These are phyloP conservation scores for Berkeleyomyces basicola DNA, from an alignment of 2,329 filamentous ascomycete species.

Conservation along the genomic window DNA sequence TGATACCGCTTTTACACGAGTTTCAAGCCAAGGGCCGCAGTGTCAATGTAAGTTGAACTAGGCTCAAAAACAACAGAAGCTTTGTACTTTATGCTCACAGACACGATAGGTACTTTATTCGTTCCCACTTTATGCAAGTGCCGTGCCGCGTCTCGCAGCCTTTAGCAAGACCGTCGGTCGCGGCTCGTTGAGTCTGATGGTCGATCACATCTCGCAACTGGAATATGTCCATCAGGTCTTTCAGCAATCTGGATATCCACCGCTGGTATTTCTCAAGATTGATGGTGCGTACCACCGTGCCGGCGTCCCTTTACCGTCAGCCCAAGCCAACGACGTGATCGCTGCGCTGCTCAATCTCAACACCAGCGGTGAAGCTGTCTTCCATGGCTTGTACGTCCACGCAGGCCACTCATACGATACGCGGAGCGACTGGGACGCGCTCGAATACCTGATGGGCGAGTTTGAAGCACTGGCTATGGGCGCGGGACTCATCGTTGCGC, in stretches of 20 bases:
- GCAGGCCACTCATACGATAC: slow-evolving; percentile 54
- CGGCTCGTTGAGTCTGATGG: slow-evolving; percentile 43
- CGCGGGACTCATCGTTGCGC: neutral
- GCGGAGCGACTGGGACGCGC: slow-evolving; percentile 36
- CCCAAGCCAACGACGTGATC: slow-evolving; percentile 30
- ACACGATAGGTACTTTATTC: slow-evolving; percentile 46
- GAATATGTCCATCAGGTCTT: slow-evolving; percentile 27
- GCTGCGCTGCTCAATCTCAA: slow-evolving; percentile 27
- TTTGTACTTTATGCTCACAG: neutral
- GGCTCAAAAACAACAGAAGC: too few relatives aligned
- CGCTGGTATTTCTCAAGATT: slow-evolving; percentile 53
- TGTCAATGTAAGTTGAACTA: slow-evolving; percentile 36
- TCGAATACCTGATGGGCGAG: slow-evolving; percentile 42
- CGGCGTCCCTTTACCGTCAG: slow-evolving; percentile 39
- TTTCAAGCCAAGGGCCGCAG: slow-evolving; percentile 35
- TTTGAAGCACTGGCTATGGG: slow-evolving; percentile 26
- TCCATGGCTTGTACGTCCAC: slow-evolving; percentile 57
- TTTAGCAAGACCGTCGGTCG: slow-evolving; percentile 40
- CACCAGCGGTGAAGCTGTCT: slow-evolving; percentile 21
- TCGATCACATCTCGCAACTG: slow-evolving; percentile 52
- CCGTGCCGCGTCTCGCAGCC: slow-evolving; percentile 39
- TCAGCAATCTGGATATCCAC: slow-evolving; percentile 27
- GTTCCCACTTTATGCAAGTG: slow-evolving; percentile 48
- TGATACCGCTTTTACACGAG: slow-evolving; percentile 42
- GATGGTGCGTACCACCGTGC: slow-evolving; percentile 59